These are phyloP conservation scores for Chrysoporthe puriensis DNA, from an alignment of 2,329 filamentous ascomycete species.

Conservation along the genomic window DNA sequence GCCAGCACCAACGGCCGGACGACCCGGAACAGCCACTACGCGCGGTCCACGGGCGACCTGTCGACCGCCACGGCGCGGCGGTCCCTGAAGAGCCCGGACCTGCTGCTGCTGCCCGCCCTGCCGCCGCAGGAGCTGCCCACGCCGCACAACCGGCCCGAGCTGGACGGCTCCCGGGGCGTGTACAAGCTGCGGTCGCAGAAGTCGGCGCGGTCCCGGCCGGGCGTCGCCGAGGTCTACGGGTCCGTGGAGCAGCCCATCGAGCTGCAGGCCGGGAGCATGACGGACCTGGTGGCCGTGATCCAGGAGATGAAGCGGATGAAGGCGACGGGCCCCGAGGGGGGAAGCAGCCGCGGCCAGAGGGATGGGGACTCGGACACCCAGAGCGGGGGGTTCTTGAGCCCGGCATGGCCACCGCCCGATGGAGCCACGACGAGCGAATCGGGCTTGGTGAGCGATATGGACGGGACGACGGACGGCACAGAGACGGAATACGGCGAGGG, in stretches of 20 bases:
- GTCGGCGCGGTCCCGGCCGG: neutral
- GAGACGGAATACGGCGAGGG: conserved; percentile 13
- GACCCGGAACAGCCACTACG: conserved; percentile 8
- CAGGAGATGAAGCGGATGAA: conserved; percentile 8
- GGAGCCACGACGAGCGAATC: neutral
- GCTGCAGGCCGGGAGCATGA: conserved; percentile 24
- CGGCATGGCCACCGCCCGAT: conserved; percentile 6
- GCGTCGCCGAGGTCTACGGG: conserved; percentile 14
- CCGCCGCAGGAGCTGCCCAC: conserved; percentile 24
- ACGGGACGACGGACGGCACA: conserved; percentile 2
- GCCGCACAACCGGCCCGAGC: conserved; percentile 22
- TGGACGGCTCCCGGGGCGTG: conserved; percentile 14
- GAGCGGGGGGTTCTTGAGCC: neutral
- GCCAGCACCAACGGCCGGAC: conserved; percentile 5
- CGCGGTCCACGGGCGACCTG: conserved; percentile 2
- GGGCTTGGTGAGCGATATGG: conserved; percentile 3
- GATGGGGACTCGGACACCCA: neutral
- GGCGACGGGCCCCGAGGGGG: neutral
- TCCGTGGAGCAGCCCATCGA: conserved; percentile 19
- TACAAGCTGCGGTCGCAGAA: conserved; percentile 9
- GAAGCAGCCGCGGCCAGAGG: neutral
- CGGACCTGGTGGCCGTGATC: conserved; percentile 15
- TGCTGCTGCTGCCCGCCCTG: conserved; percentile 3
- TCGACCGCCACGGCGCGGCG: conserved; percentile 4
- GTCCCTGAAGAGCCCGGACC: conserved; percentile 13